Percentiles rank a stretch among this genome's conserved stretches.
These are phyloP conservation scores for Cymbopogon citratus DNA, from an alignment of 176 grass and related monocot species.

Conservation along the genomic window DNA sequence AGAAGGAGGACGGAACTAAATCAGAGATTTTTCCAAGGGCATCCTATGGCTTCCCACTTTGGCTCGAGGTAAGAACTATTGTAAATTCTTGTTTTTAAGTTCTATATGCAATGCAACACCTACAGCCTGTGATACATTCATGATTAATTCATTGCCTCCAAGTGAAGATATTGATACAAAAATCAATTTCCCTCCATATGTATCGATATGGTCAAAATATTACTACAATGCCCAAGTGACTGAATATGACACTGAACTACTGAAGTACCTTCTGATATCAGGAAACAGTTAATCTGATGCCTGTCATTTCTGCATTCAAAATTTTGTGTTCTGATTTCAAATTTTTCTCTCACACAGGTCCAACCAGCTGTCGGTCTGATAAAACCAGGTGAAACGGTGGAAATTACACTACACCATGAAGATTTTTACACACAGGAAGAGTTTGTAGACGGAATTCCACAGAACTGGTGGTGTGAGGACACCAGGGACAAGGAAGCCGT, in stretches of 20 bases:
- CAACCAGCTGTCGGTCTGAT: slow-evolving; percentile 67
- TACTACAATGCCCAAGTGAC: background rate
- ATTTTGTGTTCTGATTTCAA: background rate
- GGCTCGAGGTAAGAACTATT: slow-evolving; percentile 73
- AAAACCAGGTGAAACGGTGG: slow-evolving; percentile 64
- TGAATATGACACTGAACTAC: slow-evolving; percentile 1
- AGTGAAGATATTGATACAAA: slow-evolving; percentile 11
- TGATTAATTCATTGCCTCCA: background rate
- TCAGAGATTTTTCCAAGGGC: slow-evolving; percentile 57
- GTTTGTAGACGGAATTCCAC: slow-evolving; percentile 83
- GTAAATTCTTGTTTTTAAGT: background rate
- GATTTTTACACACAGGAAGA: slow-evolving; percentile 85
- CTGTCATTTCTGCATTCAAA: background rate
- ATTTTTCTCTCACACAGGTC: slow-evolving; percentile 42
- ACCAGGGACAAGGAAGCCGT: slow-evolving; percentile 72
- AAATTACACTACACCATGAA: slow-evolving; percentile 76
- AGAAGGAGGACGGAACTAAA: slow-evolving; percentile 52
- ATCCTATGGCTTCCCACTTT: slow-evolving; percentile 87
- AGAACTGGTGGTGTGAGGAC: slow-evolving; percentile 87
- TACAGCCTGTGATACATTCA: slow-evolving; percentile 3
- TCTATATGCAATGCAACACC: background rate
- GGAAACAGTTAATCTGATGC: background rate
- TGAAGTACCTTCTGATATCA: background rate
- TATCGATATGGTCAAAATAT: background rate
- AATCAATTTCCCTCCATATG: background rate